phyloP scores from a whole-genome alignment of 1,284 basidiomycete species.

The Malassezia japonica region DNA sequence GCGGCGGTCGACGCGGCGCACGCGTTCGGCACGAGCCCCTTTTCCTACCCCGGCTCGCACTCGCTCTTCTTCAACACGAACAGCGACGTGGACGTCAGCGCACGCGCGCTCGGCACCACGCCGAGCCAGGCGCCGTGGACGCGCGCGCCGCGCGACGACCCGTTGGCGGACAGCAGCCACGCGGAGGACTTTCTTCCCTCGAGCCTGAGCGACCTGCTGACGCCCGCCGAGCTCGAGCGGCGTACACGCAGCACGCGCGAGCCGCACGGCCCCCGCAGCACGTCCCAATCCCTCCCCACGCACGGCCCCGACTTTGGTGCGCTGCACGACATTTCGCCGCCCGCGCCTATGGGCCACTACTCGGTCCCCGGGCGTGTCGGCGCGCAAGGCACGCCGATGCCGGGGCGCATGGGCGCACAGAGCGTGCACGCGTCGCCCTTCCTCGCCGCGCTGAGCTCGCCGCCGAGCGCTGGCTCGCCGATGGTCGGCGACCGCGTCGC shows the following conservation, averaged over 20 bases:
- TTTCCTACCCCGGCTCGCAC: slow-evolving; percentile 40
- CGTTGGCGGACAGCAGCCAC: slow-evolving; percentile 20
- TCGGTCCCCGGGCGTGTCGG: not conserved
- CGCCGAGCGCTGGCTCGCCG: not conserved
- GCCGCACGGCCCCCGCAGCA: slow-evolving; percentile 13
- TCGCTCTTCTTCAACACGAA: slow-evolving; percentile 35
- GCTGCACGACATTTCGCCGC: not conserved
- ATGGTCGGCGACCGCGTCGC: slow-evolving; percentile 6
- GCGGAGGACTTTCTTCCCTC: slow-evolving; percentile 53
- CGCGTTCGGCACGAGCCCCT: slow-evolving; percentile 44
- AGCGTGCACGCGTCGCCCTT: slow-evolving; percentile 14
- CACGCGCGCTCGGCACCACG: not conserved
- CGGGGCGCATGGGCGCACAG: not conserved
- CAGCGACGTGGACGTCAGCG: not conserved
- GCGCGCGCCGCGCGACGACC: slow-evolving; percentile 13
- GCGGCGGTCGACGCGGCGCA: not conserved
- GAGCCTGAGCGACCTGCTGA: slow-evolving; percentile 41
- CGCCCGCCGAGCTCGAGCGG: slow-evolving; percentile 44
- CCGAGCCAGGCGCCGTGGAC: not conserved
- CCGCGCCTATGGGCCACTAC: not conserved
- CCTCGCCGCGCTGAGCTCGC: not conserved
- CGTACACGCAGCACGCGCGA: slow-evolving; percentile 22
- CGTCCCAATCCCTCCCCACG: slow-evolving; percentile 35
- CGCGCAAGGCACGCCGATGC: not conserved
- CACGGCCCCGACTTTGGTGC: slow-evolving; percentile 15